Percentiles rank a stretch among this genome's conserved stretches.
phyloP scores from a whole-genome alignment of 495 filamentous ascomycete species.

The Chaetomium cochliodes region DNA sequence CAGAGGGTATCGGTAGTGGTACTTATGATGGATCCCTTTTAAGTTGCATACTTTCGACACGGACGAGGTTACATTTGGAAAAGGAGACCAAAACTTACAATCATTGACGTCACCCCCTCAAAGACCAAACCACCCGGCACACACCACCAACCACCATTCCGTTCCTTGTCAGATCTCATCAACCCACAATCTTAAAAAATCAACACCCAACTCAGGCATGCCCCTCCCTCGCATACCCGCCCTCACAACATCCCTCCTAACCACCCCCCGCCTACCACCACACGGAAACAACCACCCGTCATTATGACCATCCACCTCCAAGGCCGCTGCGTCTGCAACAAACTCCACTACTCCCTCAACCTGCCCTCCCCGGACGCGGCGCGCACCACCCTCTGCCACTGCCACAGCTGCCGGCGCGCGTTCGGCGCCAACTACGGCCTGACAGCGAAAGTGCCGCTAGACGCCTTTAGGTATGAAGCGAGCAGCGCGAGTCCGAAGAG shows the following conservation, averaged over 20 bases:
- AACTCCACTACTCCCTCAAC: constrained; percentile 25
- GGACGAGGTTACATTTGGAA: too few species aligned
- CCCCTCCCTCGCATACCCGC: too few species aligned
- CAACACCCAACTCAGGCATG: not conserved
- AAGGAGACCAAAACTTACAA: too few species aligned
- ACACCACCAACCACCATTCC: too few species aligned
- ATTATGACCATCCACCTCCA: constrained; percentile 22
- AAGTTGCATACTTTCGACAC: too few species aligned
- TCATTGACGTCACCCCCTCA: not conserved
- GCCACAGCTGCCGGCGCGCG: constrained; percentile 61
- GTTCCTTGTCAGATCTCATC: not conserved
- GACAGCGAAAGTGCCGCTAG: constrained; percentile 54
- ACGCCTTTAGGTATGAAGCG: constrained; percentile 25
- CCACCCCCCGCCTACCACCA: not conserved
- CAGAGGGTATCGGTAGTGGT: too few species aligned
- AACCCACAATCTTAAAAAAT: too few species aligned
- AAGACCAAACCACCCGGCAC: not conserved
- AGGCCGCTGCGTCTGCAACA: constrained; percentile 28
- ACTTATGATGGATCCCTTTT: too few species aligned
- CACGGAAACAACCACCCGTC: not conserved
- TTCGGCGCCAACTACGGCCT: constrained; percentile 64
- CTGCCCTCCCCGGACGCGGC: constrained; percentile 41
- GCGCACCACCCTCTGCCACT: constrained; percentile 65
- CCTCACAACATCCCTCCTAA: not conserved
- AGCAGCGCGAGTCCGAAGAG: constrained; percentile 20